These are phyloP conservation scores for Candida alai DNA, from an alignment of 805 yeast genomes.

Conservation along the genomic window DNA sequence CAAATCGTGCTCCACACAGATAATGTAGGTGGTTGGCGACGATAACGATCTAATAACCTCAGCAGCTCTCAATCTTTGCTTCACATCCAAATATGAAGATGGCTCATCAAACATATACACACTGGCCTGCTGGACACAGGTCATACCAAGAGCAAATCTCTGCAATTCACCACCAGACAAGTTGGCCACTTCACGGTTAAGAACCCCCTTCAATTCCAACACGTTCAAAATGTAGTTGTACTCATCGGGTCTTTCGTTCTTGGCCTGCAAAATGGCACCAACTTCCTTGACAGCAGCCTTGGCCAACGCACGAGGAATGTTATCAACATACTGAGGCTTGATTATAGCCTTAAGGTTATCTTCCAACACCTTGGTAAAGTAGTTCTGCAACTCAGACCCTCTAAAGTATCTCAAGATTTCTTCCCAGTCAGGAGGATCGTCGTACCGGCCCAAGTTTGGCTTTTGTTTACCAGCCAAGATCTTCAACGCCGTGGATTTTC, in stretches of 20 bases:
- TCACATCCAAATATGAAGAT: slow-evolving; percentile 95
- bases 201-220: slow-evolving; percentile 71
- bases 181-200: slow-evolving; percentile 83
- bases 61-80: slow-evolving; percentile 98
- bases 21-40: slow-evolving; percentile 74
- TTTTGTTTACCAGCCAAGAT: slow-evolving; percentile 96
- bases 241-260: slow-evolving; percentile 66
- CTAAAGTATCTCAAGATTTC: slow-evolving; percentile 88
- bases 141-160: slow-evolving; percentile 96
- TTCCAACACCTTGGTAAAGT: slow-evolving; percentile 88
- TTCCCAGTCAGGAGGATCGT: slow-evolving; percentile 97
- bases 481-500: slow-evolving; percentile 95
- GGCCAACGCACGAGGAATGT: slow-evolving; percentile 88
- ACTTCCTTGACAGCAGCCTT: slow-evolving; percentile 86
- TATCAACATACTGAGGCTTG: slow-evolving; percentile 98
- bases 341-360: slow-evolving; percentile 94
- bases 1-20: slow-evolving; percentile 98
- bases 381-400: slow-evolving; percentile 96
- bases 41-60: slow-evolving; percentile 85
- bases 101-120: slow-evolving; percentile 99
- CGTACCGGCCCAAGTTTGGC: slow-evolving; percentile 92
- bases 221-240: slow-evolving; percentile 63
- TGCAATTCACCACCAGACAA: slow-evolving; percentile 98
- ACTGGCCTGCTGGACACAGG: slow-evolving; percentile 90
- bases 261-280: slow-evolving; percentile 74